Conservation (phyloP, 1,284 basidiomycete species). For the Coniferiporia sulphurascens region DNA sequence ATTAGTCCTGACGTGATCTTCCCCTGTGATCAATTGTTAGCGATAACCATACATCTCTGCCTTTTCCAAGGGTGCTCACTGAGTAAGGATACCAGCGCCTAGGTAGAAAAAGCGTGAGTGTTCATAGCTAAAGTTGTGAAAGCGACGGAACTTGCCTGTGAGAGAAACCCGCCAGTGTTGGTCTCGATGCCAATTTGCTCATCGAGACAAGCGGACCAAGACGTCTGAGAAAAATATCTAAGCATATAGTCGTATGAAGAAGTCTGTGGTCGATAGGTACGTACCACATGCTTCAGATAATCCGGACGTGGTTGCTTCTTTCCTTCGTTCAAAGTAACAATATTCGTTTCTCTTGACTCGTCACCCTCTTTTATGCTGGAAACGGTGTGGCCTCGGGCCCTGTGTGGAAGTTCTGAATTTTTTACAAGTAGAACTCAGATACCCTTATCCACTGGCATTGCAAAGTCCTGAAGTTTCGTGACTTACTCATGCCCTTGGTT, state of each 20-base stretch:
- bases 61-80: not conserved
- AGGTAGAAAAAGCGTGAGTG: not conserved
- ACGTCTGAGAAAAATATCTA: slow-evolving; percentile 4
- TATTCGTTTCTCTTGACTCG: not conserved
- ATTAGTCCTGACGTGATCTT: slow-evolving; percentile 7
- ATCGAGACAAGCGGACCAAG: slow-evolving; percentile 19
- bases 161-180: slow-evolving; percentile 10
- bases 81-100: slow-evolving; percentile 12
- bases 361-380: not conserved
- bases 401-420: slow-evolving; percentile 3
- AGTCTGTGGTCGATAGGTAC: not conserved
- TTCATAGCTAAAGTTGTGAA: too few relatives aligned
- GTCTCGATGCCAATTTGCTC: slow-evolving; percentile 14
- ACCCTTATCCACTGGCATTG: not conserved
- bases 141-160: slow-evolving; percentile 1
- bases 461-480: not conserved
- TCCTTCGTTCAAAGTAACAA: not conserved
- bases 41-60: not conserved
- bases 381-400: not conserved
- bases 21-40: not conserved
- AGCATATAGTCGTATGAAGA: not conserved
- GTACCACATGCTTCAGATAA: slow-evolving; percentile 5
- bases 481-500: slow-evolving; percentile 9
- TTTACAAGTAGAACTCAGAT: not conserved
- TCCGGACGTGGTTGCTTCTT: not conserved